Conservation (phyloP, 2,329 filamentous ascomycete genomes). For the Cordyceps fumosorosea region DNA sequence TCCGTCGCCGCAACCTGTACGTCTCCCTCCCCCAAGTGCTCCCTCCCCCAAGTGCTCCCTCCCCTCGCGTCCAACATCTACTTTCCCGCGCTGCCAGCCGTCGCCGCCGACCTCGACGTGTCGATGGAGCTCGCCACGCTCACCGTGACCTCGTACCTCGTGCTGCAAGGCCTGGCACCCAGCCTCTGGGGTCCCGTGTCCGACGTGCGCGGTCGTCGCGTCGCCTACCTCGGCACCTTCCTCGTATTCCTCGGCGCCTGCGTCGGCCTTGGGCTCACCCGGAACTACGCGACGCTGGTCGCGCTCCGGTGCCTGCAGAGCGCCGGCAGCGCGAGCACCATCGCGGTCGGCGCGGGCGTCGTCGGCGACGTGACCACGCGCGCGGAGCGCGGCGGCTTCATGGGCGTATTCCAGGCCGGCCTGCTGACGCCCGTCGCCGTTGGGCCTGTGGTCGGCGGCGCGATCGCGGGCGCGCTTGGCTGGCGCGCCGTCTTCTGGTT, state of each 20-base stretch:
- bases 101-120: constrained; percentile 38
- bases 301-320: constrained; percentile 47
- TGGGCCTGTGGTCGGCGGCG: constrained; percentile 46
- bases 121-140: constrained; percentile 33
- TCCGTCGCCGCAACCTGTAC: constrained; percentile 46
- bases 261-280: constrained; percentile 39
- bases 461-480: constrained; percentile 42
- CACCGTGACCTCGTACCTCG: constrained; percentile 40
- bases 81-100: constrained; percentile 39
- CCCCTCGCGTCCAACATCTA: constrained; percentile 38
- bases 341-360: constrained; percentile 46
- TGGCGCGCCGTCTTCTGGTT: constrained; percentile 53
- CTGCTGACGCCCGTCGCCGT: constrained; percentile 29
- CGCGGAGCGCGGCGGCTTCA: constrained; percentile 48
- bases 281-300: constrained; percentile 38
- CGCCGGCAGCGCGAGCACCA: constrained; percentile 46
- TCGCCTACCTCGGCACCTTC: constrained; percentile 42
- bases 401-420: constrained; percentile 39
- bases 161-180: constrained; percentile 50
- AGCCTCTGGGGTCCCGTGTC: constrained; percentile 44
- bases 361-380: constrained; percentile 53
- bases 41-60: constrained; percentile 13
- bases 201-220: constrained; percentile 39
- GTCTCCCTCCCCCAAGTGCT: constrained; percentile 17
- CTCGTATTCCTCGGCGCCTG: constrained; percentile 40